These are phyloP conservation scores for Wallacemonas sp. DNA, from an alignment of 208 protist species.

Conservation along the genomic window DNA sequence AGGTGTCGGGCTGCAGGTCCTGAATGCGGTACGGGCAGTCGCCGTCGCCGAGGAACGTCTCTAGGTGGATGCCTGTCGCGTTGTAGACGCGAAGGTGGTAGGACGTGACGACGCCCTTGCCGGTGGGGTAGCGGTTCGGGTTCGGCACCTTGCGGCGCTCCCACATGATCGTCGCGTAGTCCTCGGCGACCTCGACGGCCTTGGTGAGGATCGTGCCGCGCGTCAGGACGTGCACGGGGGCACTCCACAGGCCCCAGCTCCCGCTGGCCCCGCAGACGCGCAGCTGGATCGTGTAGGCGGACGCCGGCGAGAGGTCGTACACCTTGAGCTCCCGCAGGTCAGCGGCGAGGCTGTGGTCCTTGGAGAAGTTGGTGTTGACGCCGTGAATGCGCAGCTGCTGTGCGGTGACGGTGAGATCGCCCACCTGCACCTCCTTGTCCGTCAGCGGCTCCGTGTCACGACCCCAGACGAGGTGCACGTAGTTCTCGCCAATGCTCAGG, in stretches of 20 bases:
- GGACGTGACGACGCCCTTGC: conserved; percentile 79
- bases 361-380: conserved; percentile 74
- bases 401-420: conserved; percentile 81
- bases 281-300: conserved; percentile 89
- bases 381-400: conserved; percentile 91
- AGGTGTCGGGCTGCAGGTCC: conserved; percentile 82
- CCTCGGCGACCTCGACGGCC: conserved; percentile 89
- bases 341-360: conserved; percentile 80
- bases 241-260: conserved; percentile 87
- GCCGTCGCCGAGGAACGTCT: conserved; percentile 86
- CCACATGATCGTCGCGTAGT: conserved; percentile 87
- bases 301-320: conserved; percentile 77
- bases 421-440: conserved; percentile 61
- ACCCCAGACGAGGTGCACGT: conserved; percentile 85
- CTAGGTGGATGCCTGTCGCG: conserved; percentile 58
- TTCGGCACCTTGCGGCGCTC: conserved; percentile 80
- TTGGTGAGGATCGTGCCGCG: conserved; percentile 82
- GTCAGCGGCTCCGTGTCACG: conserved; percentile 47
- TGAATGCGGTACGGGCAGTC: conserved; percentile 89
- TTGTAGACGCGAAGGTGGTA: conserved; percentile 93
- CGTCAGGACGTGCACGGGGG: conserved; percentile 82
- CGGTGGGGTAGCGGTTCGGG: conserved; percentile 82
- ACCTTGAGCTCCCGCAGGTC: conserved; percentile 88
- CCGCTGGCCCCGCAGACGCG: conserved; percentile 82
- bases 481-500: conserved; percentile 93